Conservation (phyloP, 192 early-diverging fungal genomes). For the Pecoramyces ruminantium region DNA sequence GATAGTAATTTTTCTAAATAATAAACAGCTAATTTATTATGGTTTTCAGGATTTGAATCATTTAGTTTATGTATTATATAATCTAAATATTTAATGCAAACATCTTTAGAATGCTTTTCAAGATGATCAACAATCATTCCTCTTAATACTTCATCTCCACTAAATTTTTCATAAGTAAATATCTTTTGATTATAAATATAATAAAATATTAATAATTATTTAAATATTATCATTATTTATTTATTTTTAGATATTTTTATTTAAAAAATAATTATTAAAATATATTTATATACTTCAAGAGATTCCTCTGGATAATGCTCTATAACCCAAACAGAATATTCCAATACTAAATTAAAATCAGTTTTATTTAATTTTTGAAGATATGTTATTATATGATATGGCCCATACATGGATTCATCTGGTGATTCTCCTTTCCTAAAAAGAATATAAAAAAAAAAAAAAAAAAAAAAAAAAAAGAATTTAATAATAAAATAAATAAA, state of each 20-base stretch:
- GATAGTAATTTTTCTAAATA: background rate
- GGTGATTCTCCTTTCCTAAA: constrained; percentile 17
- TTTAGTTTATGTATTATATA: background rate
- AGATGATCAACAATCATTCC: background rate
- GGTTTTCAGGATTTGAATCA: background rate
- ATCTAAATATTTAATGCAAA: background rate
- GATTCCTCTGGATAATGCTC: constrained; percentile 29
- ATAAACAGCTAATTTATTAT: background rate
- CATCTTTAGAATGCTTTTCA: background rate
- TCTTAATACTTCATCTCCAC: background rate
- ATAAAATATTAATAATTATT: too few relatives aligned
- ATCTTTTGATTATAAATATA: background rate
- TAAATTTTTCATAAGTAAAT: background rate
- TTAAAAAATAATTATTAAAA: background rate
- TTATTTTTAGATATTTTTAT: too few relatives aligned
- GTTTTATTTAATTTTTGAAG: constrained; percentile 60
- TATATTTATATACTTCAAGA: background rate
- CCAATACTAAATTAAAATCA: constrained; percentile 62
- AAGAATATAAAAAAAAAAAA: background rate
- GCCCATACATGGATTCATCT: constrained; percentile 36
- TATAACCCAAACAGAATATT: constrained; percentile 68
- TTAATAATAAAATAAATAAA: too few relatives aligned
- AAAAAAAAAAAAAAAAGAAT: too few relatives aligned
- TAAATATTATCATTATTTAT: too few relatives aligned
- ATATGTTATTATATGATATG: constrained; percentile 49